Evolutionary conservation across 2,329 filamentous ascomycete species (phyloP).

Genomic region (Ophiognomonia clavigignenti-juglandacearum): DNA sequence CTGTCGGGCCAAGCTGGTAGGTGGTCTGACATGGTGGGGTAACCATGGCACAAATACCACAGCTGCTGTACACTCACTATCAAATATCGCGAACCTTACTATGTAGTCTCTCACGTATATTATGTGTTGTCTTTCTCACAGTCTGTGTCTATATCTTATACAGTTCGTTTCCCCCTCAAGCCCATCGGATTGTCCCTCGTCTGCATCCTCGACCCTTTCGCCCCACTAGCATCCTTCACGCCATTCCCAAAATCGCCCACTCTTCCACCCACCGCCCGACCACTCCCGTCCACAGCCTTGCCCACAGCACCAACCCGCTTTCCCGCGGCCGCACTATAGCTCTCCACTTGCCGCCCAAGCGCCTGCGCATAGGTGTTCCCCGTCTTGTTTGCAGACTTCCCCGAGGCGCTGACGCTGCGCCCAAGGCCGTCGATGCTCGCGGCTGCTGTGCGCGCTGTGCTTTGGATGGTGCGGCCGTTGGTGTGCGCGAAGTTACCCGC

Average conservation of each 20-base stretch:
- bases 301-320: conserved; percentile 8
- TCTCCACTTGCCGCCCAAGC: conserved; percentile 4
- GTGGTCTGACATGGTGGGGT: too few species aligned
- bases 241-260: conserved; percentile 12
- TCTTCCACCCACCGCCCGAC: conserved; percentile 10
- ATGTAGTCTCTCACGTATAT: too few species aligned
- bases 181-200: conserved; percentile 12
- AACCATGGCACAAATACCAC: too few species aligned
- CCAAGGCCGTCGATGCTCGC: conserved; percentile 7
- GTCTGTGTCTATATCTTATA: too few species aligned
- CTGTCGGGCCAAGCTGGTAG: too few species aligned
- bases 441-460: conserved; percentile 6
- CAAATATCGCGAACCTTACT: too few species aligned
- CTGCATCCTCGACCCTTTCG: conserved; percentile 13
- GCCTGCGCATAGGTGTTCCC: conserved; percentile 1
- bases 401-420: conserved; percentile 12
- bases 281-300: conserved; percentile 10
- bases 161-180: conserved; percentile 8
- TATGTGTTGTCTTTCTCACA: too few species aligned
- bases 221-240: conserved; percentile 12
- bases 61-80: too few species aligned
- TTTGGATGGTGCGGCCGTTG: conserved; percentile 14
- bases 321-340: conserved; percentile 8
- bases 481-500: conserved; percentile 12
- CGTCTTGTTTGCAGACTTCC: conserved; percentile 9